Conservation (phyloP, 306 rosid species). For the Ormosia semicastrata region DNA sequence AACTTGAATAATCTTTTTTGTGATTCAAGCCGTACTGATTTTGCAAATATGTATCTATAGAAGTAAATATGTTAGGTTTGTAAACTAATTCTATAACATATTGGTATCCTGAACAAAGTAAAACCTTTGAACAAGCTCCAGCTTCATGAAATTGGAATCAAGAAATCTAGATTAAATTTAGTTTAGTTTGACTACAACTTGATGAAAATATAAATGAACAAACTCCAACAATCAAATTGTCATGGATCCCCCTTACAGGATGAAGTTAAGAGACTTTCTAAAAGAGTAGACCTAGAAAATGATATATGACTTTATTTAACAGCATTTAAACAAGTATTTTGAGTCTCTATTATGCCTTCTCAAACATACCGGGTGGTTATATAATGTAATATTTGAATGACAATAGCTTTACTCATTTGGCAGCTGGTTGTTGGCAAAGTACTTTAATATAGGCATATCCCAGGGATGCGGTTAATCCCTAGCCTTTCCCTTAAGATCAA, state of each 20-base stretch:
- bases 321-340: not conserved
- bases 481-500: not conserved
- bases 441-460: not conserved
- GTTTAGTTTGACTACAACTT: not conserved
- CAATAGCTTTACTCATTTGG: not conserved
- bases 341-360: not conserved
- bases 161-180: not conserved
- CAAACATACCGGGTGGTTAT: not conserved
- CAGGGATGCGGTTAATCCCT: not conserved
- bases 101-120: not conserved
- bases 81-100: not conserved
- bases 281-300: not conserved
- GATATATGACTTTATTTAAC: not conserved
- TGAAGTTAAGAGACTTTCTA: not conserved
- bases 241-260: not conserved
- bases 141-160: not conserved
- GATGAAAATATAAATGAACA: not conserved
- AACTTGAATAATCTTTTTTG: not conserved
- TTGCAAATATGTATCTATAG: not conserved
- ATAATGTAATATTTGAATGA: not conserved
- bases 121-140: not conserved
- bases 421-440: not conserved
- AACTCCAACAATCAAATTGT: not conserved
- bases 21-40: not conserved
- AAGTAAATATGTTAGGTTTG: not conserved